Evolutionary conservation across 495 filamentous ascomycete genomes (phyloP).

Genomic region (Xylaria telfairii): DNA sequence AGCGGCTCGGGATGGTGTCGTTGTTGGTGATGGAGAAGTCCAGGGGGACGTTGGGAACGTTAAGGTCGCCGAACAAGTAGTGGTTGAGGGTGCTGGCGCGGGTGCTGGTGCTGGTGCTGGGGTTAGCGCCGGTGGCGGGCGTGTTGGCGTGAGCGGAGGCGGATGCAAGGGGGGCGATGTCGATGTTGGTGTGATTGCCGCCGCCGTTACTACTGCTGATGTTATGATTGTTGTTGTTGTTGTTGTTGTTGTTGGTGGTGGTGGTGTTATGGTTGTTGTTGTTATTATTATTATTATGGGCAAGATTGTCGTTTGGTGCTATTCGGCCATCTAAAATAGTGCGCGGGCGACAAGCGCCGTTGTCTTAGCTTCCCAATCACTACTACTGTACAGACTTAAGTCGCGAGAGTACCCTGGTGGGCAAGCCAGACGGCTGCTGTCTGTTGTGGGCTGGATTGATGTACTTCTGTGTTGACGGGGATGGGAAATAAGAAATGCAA

Average conservation of each 20-base stretch:
- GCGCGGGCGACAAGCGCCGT: conserved; percentile 21
- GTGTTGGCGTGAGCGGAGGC: neutral
- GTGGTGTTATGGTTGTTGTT: neutral
- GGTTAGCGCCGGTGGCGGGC: no score
- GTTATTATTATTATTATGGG: neutral
- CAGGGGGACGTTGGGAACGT: neutral
- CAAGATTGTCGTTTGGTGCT: conserved; percentile 8
- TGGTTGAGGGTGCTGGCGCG: neutral
- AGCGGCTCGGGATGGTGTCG: conserved; percentile 1
- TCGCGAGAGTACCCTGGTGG: neutral
- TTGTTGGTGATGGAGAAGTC: neutral
- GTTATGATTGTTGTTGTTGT: neutral
- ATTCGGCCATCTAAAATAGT: conserved; percentile 12
- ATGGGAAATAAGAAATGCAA: neutral
- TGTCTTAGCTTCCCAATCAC: conserved; percentile 19
- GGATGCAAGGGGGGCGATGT: conserved; percentile 6
- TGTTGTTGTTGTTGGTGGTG: neutral
- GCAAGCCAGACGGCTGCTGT: neutral
- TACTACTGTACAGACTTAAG: no score
- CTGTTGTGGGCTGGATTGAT: neutral
- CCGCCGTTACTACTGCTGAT: neutral
- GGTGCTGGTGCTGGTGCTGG: neutral
- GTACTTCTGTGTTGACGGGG: neutral
- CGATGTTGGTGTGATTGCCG: neutral
- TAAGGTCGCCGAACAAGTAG: neutral